Evolutionary conservation across 306 rosid genomes (phyloP).

Genomic region (Begonia peltatifolia): DNA sequence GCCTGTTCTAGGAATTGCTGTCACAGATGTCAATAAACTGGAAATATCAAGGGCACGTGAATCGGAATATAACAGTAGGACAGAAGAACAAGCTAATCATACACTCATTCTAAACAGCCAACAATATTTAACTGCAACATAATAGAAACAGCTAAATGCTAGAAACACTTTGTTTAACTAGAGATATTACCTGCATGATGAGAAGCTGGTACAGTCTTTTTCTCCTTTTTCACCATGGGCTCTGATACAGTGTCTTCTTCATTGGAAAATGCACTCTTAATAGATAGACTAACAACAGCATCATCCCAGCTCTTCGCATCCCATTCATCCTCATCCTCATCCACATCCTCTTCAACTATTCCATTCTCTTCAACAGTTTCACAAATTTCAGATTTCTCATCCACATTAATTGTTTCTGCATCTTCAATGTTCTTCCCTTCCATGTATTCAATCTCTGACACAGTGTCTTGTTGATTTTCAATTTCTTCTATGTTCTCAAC

Average conservation of each 20-base stretch:
- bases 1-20: too few relatives aligned
- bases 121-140: too few relatives aligned
- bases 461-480: slow-evolving; percentile 29
- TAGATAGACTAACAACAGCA: slow-evolving; percentile 43
- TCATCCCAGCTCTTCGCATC: slow-evolving; percentile 97
- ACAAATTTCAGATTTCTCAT: slow-evolving; percentile 39
- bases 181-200: slow-evolving; percentile 31
- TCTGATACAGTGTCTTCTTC: slow-evolving; percentile 80
- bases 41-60: too few relatives aligned
- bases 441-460: slow-evolving; percentile 18
- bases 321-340: slow-evolving; percentile 83
- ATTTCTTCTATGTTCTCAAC: slow-evolving; percentile 38
- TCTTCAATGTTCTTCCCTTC: slow-evolving; percentile 56
- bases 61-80: too few relatives aligned
- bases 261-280: slow-evolving; percentile 60
- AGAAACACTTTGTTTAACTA: neutral
- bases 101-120: too few relatives aligned
- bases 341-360: slow-evolving; percentile 57
- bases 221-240: slow-evolving; percentile 27
- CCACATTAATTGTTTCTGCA: slow-evolving; percentile 24
- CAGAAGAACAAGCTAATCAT: too few relatives aligned
- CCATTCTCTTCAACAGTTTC: slow-evolving; percentile 45
- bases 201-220: slow-evolving; percentile 20
- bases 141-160: too few relatives aligned
- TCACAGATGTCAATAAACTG: too few relatives aligned